Base-by-base conservation (phyloP, 2,329 filamentous ascomycete genomes). In the Colletotrichum graminicola region DNA sequence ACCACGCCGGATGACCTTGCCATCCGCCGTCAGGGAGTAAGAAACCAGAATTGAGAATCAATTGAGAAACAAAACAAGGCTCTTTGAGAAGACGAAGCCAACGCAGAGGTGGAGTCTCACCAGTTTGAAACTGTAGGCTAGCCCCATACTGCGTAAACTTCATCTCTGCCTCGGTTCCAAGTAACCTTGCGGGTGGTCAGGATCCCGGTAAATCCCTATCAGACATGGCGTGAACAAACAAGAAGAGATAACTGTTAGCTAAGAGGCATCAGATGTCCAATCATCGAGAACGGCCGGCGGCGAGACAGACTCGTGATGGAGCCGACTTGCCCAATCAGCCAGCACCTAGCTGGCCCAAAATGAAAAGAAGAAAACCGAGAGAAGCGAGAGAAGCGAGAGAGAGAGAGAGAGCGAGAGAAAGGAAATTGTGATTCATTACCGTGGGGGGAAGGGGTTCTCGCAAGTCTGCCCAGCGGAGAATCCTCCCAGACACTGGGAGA, bases 251-350 rank as follows among this genome's bases (percentile, higher is more conserved):
- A 67, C 57, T 63, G 51, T 71, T 71, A 60, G 65, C 59, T 60
- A 71, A 68, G 52, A 55, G 65, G 54, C 65, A 52, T 5, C 65
- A 59, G 52, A 43, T 47, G 32, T 49, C 68, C 68, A 68, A 71
- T 71, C 68, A 63, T 23, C 14, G 23, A 59, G 59, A 49, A 10
- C 34, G 59, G 59, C 59, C 54, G 52, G 36, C 52, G 65, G 39
- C 54, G 65, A 63, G 10, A 59, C 36, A 43, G 52, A 41, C 57
- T 62, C 65, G 39, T 26, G 65, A 60, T 63, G 68, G 59, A 49
- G 68, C 47, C 21, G 21, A 0, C 5, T 64, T 51, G 36, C 57
- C 68, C 65, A 61, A 63, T 60, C 68, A 63, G 59, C 65, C 61
- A 26, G 54, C 51, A 43, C 21, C 29, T 49, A 47, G n/a, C 59